A percentile compares a stretch with the other conserved stretches of the same genome.
These are phyloP conservation scores for Plenodomus biglobosus DNA, from an alignment of 2,329 filamentous ascomycete species.

Conservation along the genomic window DNA sequence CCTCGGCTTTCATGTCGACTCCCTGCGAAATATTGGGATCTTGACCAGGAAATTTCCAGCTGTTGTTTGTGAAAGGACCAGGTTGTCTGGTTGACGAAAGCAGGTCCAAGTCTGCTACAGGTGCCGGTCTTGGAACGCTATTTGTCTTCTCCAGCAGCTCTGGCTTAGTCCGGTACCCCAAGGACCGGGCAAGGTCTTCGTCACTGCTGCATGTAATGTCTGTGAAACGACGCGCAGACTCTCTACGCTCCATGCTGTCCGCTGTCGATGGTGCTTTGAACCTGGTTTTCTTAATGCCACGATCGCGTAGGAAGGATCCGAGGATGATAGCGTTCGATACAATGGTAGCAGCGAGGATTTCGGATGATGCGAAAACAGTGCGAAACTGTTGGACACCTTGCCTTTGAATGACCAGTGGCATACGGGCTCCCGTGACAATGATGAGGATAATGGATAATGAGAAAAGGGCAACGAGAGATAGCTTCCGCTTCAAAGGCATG, in stretches of 20 bases:
- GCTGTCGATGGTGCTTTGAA: conserved; percentile 63
- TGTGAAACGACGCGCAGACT: conserved; percentile 64
- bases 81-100: conserved; percentile 23
- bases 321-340: conserved; percentile 88
- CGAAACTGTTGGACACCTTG: conserved; percentile 81
- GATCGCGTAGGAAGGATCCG: conserved; percentile 88
- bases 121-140: conserved; percentile 46
- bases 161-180: conserved; percentile 69
- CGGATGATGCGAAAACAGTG: conserved; percentile 84
- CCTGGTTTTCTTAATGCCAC: conserved; percentile 82
- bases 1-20: conserved; percentile 18
- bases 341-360: conserved; percentile 83
- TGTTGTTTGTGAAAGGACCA: conserved; percentile 31
- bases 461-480: conserved; percentile 79
- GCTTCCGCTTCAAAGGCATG: conserved; percentile 75
- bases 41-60: conserved; percentile 39
- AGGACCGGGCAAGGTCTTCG: conserved; percentile 79
- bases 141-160: conserved; percentile 50
- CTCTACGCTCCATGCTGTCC: conserved; percentile 58
- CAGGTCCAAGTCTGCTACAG: conserved; percentile 33
- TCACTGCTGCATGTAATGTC: conserved; percentile 81
- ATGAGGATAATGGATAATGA: conserved; percentile 80
- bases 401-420: conserved; percentile 73
- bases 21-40: conserved; percentile 16
- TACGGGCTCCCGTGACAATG: conserved; percentile 74